phyloP scores from a whole-genome alignment of 768 basidiomycete species.

The Leccinum disarticulatum region DNA sequence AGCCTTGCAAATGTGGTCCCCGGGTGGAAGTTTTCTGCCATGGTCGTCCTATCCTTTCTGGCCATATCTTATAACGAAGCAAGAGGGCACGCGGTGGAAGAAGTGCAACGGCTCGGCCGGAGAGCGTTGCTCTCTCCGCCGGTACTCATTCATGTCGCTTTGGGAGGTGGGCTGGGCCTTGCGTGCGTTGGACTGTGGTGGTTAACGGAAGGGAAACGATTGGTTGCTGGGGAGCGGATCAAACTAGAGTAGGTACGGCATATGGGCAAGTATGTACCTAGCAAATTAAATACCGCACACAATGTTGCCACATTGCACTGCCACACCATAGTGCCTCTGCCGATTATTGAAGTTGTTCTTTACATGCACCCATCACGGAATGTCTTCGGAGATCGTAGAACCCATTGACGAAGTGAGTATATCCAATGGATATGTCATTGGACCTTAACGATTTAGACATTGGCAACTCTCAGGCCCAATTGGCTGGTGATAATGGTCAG shows the following conservation, averaged over 20 bases:
- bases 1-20: constrained; percentile 19
- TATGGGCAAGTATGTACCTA: background rate
- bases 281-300: too few species aligned
- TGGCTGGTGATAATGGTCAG: constrained; percentile 74
- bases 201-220: constrained; percentile 26
- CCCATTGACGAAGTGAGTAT: constrained; percentile 34
- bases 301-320: constrained; percentile 10
- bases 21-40: constrained; percentile 26
- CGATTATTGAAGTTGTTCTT: background rate
- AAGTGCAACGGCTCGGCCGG: constrained; percentile 16
- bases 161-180: constrained; percentile 29
- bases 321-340: constrained; percentile 1
- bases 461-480: constrained; percentile 50
- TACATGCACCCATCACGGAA: constrained; percentile 15
- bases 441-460: constrained; percentile 11
- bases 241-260: constrained; percentile 23
- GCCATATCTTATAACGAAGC: constrained; percentile 21
- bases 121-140: constrained; percentile 20
- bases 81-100: constrained; percentile 14
- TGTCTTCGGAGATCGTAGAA: constrained; percentile 30
- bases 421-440: background rate
- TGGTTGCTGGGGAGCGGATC: constrained; percentile 19
- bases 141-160: constrained; percentile 26
- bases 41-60: constrained; percentile 24
- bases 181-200: constrained; percentile 31